Conservation (phyloP, 2,329 filamentous ascomycete species). For the Verticillium nubilum region DNA sequence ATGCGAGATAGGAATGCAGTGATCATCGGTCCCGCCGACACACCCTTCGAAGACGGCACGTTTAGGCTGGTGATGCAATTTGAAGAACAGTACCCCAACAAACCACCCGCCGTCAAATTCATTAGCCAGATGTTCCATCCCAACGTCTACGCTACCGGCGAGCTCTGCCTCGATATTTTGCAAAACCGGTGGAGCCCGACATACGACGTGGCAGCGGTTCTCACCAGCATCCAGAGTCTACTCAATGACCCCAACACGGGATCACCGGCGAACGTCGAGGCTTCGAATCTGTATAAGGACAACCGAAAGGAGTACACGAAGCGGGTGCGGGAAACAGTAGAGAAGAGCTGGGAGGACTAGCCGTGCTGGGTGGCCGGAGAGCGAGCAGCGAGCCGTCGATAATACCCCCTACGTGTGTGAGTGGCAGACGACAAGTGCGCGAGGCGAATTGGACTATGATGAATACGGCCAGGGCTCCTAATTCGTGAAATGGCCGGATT, state of each 20-base stretch:
- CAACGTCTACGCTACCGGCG: constrained; percentile 95
- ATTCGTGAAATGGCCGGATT: background rate
- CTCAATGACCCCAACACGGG: constrained; percentile 99
- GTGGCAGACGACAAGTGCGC: background rate
- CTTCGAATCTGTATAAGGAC: constrained; percentile 96
- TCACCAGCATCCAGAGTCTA: constrained; percentile 96
- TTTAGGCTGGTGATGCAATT: constrained; percentile 99
- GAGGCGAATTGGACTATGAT: background rate
- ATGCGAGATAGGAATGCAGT: constrained; percentile 75
- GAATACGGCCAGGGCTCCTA: background rate
- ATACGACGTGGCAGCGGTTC: constrained; percentile 93
- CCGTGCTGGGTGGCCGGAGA: background rate
- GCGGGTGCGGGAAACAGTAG: constrained; percentile 89
- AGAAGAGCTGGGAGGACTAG: constrained; percentile 98
- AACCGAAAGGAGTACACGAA: constrained; percentile 96
- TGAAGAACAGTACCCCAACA: constrained; percentile 98
- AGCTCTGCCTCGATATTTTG: constrained; percentile 92
- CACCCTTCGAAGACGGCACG: constrained; percentile 96
- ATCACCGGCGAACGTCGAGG: constrained; percentile 95
- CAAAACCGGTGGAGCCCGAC: constrained; percentile 99
- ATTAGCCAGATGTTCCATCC: constrained; percentile 99
- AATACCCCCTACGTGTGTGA: background rate
- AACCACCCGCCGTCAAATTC: constrained; percentile 95
- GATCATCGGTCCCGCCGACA: constrained; percentile 95
- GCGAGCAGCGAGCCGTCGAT: background rate